Evolutionary conservation across 805 yeast species (phyloP), one percentile per base, ranked within the genome.

Genomic region (Cyberlindnera bimundalis): DNA sequence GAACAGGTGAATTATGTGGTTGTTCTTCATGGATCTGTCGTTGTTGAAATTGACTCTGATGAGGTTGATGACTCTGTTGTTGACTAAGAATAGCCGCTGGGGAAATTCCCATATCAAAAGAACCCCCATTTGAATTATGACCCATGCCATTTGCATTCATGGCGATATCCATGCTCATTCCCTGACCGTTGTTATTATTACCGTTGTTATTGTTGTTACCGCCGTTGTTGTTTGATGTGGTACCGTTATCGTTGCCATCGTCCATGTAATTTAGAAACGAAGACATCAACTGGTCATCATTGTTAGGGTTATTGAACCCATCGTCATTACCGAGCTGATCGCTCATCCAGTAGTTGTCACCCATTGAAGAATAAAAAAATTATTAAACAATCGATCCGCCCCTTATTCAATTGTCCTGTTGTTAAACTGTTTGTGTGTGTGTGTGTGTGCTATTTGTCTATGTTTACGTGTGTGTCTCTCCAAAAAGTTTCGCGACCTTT

Each of bases 191-290:
- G 35, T 14, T 35, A 43, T 27, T 39, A 17, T 58, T 50, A 35
- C 59, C 58, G 36, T 55, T 54, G 33, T 59, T 58, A 41, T 15
- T 37, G 37, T 31, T 13, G 45, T 36, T 25, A 30, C 24, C 39
- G 33, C 32, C n/a, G 33, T 17, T 34, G 33, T 30, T 23, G 14
- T 23, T 26, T n/a, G n/a, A n/a, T n/a, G n/a, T n/a, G n/a, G n/a
- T 32, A 36, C 10, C 20, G 34, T 37, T 33, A 25, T 28, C 34
- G 35, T 18, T 32, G 34, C 50, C 55, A 36, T 40, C 74, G 43
- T 73, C 74, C 44, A 74, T 59, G 45, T 76, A 73, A 50, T 71
- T 70, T 27, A 77, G 58, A 23, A 79, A 79, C 27, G 77, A 60
- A 34, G 68, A 68, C 55, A 74, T 73, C 35, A 59, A 46, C 38